phyloP scores from a whole-genome alignment of 2,329 filamentous ascomycete species.

The Ophiostoma australiae region DNA sequence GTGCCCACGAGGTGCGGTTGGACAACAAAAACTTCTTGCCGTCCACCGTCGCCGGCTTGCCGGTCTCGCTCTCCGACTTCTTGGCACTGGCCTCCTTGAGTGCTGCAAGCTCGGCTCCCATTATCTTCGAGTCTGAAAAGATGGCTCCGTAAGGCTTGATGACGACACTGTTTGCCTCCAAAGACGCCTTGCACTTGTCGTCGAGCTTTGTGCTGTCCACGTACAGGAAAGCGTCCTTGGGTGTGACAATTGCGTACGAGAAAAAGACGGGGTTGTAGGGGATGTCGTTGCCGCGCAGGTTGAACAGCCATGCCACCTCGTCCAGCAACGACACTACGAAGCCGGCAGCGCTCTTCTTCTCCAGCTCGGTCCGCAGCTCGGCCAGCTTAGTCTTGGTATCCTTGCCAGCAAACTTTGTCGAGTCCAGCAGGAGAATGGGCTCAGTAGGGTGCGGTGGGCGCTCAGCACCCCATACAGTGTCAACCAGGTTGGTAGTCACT shows the following conservation, averaged over 20 bases:
- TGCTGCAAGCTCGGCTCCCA: constrained; percentile 41
- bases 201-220: constrained; percentile 75
- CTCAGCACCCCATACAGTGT: constrained; percentile 74
- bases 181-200: constrained; percentile 61
- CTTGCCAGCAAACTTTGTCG: constrained; percentile 71
- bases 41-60: constrained; percentile 29
- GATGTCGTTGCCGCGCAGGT: constrained; percentile 89
- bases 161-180: constrained; percentile 63
- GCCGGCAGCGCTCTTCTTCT: constrained; percentile 80
- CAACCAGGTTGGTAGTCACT: constrained; percentile 79
- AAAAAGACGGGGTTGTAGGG: constrained; percentile 99
- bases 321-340: constrained; percentile 94
- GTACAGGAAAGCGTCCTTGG: constrained; percentile 71
- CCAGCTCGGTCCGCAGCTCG: constrained; percentile 83
- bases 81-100: background rate
- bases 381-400: constrained; percentile 74
- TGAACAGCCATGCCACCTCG: constrained; percentile 98
- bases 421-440: constrained; percentile 64
- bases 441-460: constrained; percentile 72
- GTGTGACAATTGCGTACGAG: constrained; percentile 86
- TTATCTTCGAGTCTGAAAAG: constrained; percentile 67
- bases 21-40: constrained; percentile 74
- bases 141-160: constrained; percentile 79
- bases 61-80: constrained; percentile 29
- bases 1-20: constrained; percentile 86